Conservation (phyloP, 805 yeast species). For the Nakazawaea peltata region DNA sequence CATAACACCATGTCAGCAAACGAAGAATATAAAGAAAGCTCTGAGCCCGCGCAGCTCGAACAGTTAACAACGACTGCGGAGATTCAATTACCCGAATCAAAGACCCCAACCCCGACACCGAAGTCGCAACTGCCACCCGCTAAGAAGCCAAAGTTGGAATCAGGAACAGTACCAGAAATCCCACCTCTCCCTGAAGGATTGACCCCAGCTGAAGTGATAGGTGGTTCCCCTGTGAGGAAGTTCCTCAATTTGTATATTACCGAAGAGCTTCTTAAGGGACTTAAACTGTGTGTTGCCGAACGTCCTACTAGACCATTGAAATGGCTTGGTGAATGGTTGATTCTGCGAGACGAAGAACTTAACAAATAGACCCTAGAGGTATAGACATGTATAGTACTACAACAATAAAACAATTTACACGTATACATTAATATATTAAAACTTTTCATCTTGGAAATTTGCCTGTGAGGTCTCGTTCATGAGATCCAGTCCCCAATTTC, state of each 20-base stretch:
- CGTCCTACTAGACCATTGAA: conserved; percentile 33
- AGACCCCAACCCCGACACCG: conserved; percentile 3
- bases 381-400: neutral
- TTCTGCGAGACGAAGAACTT: conserved; percentile 12
- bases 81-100: conserved; percentile 9
- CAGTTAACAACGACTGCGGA: conserved; percentile 17
- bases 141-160: neutral
- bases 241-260: conserved; percentile 43
- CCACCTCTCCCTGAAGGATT: conserved; percentile 9
- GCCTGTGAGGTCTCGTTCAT: conserved; percentile 42
- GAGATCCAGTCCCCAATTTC: conserved; percentile 73
- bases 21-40: too few relatives aligned
- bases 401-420: neutral
- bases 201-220: conserved; percentile 32
- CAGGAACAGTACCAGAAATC: neutral
- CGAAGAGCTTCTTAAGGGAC: conserved; percentile 33
- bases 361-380: neutral
- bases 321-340: conserved; percentile 31
- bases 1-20: too few relatives aligned
- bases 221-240: conserved; percentile 43
- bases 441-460: conserved; percentile 33
- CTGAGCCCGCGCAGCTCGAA: neutral
- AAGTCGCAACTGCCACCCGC: too few relatives aligned
- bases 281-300: conserved; percentile 25
- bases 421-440: conserved; percentile 12